These are phyloP conservation scores for Aurantiochytrium sp. DNA, from an alignment of 108 stramenopile species.

Conservation along the genomic window DNA sequence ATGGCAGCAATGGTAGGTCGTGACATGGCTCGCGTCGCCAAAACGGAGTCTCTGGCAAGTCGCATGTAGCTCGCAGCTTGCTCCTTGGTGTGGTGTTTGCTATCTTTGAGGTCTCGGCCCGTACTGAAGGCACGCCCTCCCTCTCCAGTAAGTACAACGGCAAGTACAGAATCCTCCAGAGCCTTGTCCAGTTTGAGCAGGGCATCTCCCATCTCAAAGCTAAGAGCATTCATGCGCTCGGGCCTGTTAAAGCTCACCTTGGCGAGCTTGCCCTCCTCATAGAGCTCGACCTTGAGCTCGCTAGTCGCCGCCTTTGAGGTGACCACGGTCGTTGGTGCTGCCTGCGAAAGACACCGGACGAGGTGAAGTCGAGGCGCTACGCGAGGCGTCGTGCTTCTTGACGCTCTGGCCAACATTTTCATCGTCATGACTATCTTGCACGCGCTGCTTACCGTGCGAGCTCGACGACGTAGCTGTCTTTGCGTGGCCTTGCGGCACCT, in stretches of 20 bases:
- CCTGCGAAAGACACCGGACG: no score
- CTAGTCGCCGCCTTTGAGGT: neutral
- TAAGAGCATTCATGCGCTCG: neutral
- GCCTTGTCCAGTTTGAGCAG: neutral
- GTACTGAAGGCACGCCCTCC: neutral
- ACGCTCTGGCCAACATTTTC: no score
- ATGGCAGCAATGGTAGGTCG: conserved; percentile 7
- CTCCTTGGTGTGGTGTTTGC: neutral
- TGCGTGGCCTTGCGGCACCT: no score
- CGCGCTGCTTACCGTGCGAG: no score
- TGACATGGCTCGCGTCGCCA: neutral
- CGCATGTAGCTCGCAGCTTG: neutral
- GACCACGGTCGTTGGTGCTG: no score
- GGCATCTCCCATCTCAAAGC: neutral
- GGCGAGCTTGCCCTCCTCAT: neutral
- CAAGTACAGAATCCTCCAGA: neutral
- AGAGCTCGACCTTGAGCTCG: neutral
- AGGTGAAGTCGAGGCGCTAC: no score
- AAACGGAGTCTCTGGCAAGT: neutral
- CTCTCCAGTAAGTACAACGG: neutral
- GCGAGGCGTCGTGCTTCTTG: no score
- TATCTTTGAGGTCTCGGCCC: neutral
- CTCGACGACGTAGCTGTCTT: no score
- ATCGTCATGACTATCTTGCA: no score
- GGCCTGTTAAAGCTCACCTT: neutral